Evolutionary conservation across 2,329 filamentous ascomycete species (phyloP), one percentile per base, ranked within the genome.

Genomic region (Sclerotinia minor): DNA sequence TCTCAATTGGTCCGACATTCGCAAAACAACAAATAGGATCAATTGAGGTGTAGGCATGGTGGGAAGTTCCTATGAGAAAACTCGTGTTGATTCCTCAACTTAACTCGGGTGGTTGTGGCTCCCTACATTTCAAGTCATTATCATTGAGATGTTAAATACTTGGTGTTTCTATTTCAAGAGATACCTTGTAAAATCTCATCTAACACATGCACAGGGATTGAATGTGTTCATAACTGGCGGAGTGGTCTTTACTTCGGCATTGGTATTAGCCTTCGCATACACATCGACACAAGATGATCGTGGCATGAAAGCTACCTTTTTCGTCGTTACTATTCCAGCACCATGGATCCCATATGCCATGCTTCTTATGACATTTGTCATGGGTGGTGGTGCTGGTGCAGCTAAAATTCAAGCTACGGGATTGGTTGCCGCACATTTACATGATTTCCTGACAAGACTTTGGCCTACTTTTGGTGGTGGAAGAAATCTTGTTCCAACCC

Each of bases 391-490:
- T 15, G 83, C 83, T 47, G 72, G 78, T 3, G 80, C 79, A 24
- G 84, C 91, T 15, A 76, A 91, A 67, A 75, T 88, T 5, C 88
- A 96, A 75, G 78, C 87, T 5, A 91, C 87, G 45, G 95, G 95
- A n/a, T 83, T 99, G 15, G 72, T 96, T 54, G 92, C 94, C 17
- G 94, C 94, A 5, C 95, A 99, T 78, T 76, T 95, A 26, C 96
- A 92, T 79, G 92, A 98, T 77, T 99, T 98, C 76, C 79, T 97
- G 61, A 92, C 91, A 2, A 86, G 92, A 60, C 84, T 97, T 53
- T 98, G 93, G 83, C 95, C 95, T 6, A 87, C 91, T 67, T 95
- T 95, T 76, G 94, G 93, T 44, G 91, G 92, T 67, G 95, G 95
- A 0, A 83, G 82, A 64, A 96, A 94, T 76, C 83, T 89, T 60